These are phyloP conservation scores for Eutrema salsugineum DNA, from an alignment of 441 rosid species.

Conservation along the genomic window DNA sequence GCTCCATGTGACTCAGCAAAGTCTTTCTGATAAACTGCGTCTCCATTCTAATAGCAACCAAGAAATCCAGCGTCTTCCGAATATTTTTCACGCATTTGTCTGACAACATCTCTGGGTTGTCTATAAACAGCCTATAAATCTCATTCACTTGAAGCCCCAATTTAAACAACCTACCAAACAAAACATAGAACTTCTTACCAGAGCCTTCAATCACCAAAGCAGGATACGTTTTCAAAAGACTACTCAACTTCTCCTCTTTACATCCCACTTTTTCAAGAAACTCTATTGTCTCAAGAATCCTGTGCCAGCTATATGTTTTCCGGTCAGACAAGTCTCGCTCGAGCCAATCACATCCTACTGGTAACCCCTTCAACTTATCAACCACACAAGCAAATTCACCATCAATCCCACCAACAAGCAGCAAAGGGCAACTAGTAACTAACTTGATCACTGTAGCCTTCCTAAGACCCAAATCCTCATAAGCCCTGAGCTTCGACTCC, in stretches of 20 bases:
- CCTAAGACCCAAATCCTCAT: slow-evolving; percentile 60
- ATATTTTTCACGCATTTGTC: slow-evolving; percentile 44
- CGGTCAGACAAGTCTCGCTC: slow-evolving; percentile 38
- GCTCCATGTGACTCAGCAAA: slow-evolving; percentile 35
- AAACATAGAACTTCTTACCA: slow-evolving; percentile 51
- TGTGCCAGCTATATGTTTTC: slow-evolving; percentile 51
- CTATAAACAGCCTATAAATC: slow-evolving; percentile 40
- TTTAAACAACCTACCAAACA: slow-evolving; percentile 63
- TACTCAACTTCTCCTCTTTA: slow-evolving; percentile 43
- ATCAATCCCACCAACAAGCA: slow-evolving; percentile 50
- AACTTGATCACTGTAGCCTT: slow-evolving; percentile 50
- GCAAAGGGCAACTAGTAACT: slow-evolving; percentile 50
- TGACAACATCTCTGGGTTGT: slow-evolving; percentile 55
- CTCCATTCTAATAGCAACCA: slow-evolving; percentile 53
- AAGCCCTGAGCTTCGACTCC: slow-evolving; percentile 44
- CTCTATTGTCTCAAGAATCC: slow-evolving; percentile 51
- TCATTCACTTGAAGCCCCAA: slow-evolving; percentile 51
- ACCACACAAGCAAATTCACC: slow-evolving; percentile 44
- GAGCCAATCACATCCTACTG: slow-evolving; percentile 51
- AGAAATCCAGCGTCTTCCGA: slow-evolving; percentile 42
- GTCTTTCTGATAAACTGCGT: slow-evolving; percentile 40
- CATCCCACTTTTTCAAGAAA: slow-evolving; percentile 63
- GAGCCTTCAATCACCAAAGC: slow-evolving; percentile 57
- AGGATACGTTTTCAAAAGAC: slow-evolving; percentile 47
- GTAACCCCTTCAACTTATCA: slow-evolving; percentile 43